Base-by-base conservation (phyloP, 2,329 filamentous ascomycete species). In the Coniosporium tulheliwenetii region DNA sequence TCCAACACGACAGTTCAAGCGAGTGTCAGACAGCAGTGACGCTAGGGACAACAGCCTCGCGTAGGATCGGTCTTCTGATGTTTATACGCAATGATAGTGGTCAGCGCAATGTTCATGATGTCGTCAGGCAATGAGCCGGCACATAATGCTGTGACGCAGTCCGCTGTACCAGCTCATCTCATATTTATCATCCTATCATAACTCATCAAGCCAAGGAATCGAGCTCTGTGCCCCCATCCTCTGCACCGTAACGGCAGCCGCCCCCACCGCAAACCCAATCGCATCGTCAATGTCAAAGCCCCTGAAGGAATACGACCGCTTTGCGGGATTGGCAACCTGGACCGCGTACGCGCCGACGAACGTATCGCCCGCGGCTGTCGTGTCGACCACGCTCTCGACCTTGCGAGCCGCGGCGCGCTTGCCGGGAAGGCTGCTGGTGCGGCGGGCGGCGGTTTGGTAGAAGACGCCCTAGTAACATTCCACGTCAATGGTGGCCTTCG, bases 311-410 rank as follows among this genome's bases (percentile, higher is more conserved):
- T 26, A 26, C 7, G 19, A 26, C 19, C 19, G 19, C 19, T 26
- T 26, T 7, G 19, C 19, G 19, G 19, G 19, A 13, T 64, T 55
- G 13, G 60, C 56, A 29, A 81, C 71, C 43, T 77, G 74, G 19
- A 91, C 74, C 2, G 85, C 82, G 57, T 94, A 93, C 15, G 77
- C 81, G 2, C 91, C 89, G 5, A 93, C 84, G 62, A 95, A 95
- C 0, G 89, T 95, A 58, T 96, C 89, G 0, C 89, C 89, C 5
- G 91, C 91, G 1, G 82, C 89, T 7, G 89, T 96, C 1, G 89
- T 96, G 58, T 96, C 89, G 4, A 95, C 76, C 1, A 96, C 89
- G 2, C n/a, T 37, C 42, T 71, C 63, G 13, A 85, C 80, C 59
- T 81, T 80, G 45, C 74, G 69, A 0, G 83, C 85, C 4, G 67